Base-by-base conservation (phyloP, 768 basidiomycete genomes). In the Hemileccinum rubropunctum region DNA sequence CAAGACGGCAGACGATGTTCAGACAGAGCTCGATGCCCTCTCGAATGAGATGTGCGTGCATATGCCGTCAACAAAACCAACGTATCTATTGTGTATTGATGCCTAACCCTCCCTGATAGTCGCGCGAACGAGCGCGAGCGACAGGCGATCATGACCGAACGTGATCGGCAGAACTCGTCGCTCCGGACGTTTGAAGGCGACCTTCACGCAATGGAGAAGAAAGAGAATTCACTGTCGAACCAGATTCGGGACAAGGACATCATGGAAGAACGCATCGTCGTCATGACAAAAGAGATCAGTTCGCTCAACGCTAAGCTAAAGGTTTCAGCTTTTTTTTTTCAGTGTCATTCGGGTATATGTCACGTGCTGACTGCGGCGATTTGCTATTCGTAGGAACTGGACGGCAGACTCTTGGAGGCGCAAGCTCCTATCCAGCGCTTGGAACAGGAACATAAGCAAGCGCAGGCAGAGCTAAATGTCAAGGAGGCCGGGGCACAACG, bases 1-100 rank as follows among this genome's bases (percentile, higher is more conserved):
- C 13, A 90, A 83, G 67, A 93, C 94, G 1, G 79, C 81, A 1
- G 89, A 92, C 40, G 93, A 95, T 41, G 86, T 98, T 14, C 88
- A 98, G 65, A 70, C 58, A 21, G 86, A 97, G 61, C 73, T 97
- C 6, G 82, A 87, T 47, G 68, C 71, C 2, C 64, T 95, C 20
- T 73, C 77, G 1, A 71, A 70, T 14, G 76, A 86, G 52, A 74
- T 48, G 47, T 48, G 35, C 6, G 47, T 27, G 18, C 23, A n/a
- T 21, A 23, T 17, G 30, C 14, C n/a, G 21, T 35, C 2, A 5
- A 30, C 28, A 30, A 30, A 12, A 8, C n/a, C n/a, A 30, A 30
- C 4, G 11, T 5, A 8, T 30, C 9, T 12, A 30, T 30, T 8
- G 38, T 20, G 27, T 2, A 14, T 3, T 37, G 27, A 52, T 28